Base-by-base conservation (phyloP, 352 stramenopile species). In the Globisporangium camurandrum region DNA sequence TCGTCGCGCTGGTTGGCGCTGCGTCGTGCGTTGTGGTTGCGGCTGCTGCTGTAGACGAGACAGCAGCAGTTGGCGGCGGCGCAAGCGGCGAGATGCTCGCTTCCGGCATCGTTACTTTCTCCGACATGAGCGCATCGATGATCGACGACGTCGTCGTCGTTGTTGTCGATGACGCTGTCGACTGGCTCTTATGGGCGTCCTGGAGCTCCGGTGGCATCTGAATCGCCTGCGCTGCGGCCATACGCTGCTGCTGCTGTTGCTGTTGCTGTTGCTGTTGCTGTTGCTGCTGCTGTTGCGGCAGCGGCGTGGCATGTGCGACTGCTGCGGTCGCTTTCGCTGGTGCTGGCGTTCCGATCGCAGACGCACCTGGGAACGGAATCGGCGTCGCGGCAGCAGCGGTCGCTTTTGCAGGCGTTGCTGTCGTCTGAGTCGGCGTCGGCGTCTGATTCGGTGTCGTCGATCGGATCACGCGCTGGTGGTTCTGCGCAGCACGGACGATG, bases 401-500 rank as follows among this genome's bases (percentile, higher is more conserved):
- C 14, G 30, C 30, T 34, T 34, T 56, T 3, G 56, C 36, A 38
- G 61, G 22, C 4, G 56, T 71, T 31, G 51, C 41, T 37, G 62
- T 28, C 5, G 37, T 11, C 39, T 60, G 12, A 7, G 48, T 9
- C 33, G 61, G 49, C 11, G 53, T 54, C 20, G 8, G 37, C 10
- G 43, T 46, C 26, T 57, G 47, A 31, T 57, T 67, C 14, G 57
- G 46, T 17, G 65, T 61, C n/a, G 59, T 37, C 46, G 70, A 54
- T 34, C 78, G 60, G 44, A 49, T 67, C 33, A 51, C 41, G 22
- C 76, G 70, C 30, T 87, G 79, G 34, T 86, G 70, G 2, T 66
- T 81, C 51, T 93, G 76, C 1, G 75, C 75, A 31, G 66, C 76
- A n/a, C 79, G 77, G 8, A 97, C 95, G 26, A 99, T 88, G 51